Conservation (phyloP, 2,329 filamentous ascomycete species). For the Aspergillus felis region DNA sequence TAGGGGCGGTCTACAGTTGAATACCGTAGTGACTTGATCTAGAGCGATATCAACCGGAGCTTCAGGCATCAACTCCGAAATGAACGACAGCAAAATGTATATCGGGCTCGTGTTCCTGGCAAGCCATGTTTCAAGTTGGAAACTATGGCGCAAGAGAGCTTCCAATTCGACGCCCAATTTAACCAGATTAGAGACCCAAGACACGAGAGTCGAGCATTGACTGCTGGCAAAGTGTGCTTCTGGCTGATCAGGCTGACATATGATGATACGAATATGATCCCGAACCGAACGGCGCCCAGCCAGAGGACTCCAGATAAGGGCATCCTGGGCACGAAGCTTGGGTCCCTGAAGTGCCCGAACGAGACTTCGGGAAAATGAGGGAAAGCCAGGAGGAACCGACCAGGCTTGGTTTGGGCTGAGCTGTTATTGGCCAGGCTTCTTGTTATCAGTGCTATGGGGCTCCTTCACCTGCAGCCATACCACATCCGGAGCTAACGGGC, state of each 20-base stretch:
- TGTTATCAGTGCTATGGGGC: slow-evolving; percentile 16
- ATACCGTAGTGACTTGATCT: background rate
- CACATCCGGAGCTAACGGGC: slow-evolving; percentile 3
- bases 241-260: background rate
- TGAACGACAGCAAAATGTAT: background rate
- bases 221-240: too few relatives aligned
- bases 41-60: background rate
- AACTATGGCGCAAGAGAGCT: background rate
- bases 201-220: background rate
- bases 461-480: slow-evolving; percentile 1
- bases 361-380: slow-evolving; percentile 9
- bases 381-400: background rate
- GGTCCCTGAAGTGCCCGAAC: slow-evolving; percentile 8
- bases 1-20: too few relatives aligned
- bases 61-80: background rate
- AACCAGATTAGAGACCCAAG: background rate
- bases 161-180: background rate
- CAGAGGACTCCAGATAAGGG: background rate
- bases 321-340: background rate
- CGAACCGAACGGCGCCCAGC: background rate
- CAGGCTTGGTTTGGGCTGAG: background rate
- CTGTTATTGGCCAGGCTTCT: slow-evolving; percentile 12
- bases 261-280: background rate
- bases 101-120: background rate
- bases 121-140: background rate